Base-by-base conservation (phyloP, 441 rosid species). In the Cnidoscolus chayamansa region DNA sequence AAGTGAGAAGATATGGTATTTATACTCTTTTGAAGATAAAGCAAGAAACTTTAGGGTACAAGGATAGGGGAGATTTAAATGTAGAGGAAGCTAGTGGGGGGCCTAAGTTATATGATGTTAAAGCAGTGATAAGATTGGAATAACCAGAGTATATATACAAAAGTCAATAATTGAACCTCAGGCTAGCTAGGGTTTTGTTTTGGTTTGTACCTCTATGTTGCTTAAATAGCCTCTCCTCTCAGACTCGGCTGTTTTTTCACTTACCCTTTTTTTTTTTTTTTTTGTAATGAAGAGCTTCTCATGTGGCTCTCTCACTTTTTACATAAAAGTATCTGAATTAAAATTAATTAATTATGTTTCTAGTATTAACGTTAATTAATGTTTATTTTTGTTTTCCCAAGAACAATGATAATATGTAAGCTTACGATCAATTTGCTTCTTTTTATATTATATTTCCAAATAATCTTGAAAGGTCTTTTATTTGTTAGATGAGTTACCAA, bases 81-180 rank as follows among this genome's bases (percentile, higher is more conserved):
- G 61, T 37, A 37, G 48, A 47, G 15, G 56, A 32, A 49, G 45
- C 37, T 17, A 37, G 65, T 30, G 59, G 49, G 49, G 74, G 71
- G 49, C 57, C 35, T 54, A 17, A 45, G 51, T 7, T 54, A 40
- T n/a, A 66, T 57, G n/a, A 56, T 31, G 57, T 6, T 65, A 25
- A 25, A 25, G 25, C 25, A 25, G 1, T 30, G 64, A 68, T 51
- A 56, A 62, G 57, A 62, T 59, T 40, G 15, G 58, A 10, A 35
- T 30, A 13, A n/a, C 32, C 4, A 9, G 16, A 10, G 20, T 19
- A n/a, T 48, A 31, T 57, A 25, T 10, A 65, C n/a, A 10, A 40
- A 63, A 64, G 55, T 15, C 75, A 72, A 72, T 72, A 72, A 72
- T 49, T 31, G 60, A 73, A 48, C 57, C 16, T 40, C 13, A 64